Evolutionary conservation across 179 eudicot genomes (phyloP), one percentile per base, ranked within the genome.

Genomic region (Beta lomatogona): DNA sequence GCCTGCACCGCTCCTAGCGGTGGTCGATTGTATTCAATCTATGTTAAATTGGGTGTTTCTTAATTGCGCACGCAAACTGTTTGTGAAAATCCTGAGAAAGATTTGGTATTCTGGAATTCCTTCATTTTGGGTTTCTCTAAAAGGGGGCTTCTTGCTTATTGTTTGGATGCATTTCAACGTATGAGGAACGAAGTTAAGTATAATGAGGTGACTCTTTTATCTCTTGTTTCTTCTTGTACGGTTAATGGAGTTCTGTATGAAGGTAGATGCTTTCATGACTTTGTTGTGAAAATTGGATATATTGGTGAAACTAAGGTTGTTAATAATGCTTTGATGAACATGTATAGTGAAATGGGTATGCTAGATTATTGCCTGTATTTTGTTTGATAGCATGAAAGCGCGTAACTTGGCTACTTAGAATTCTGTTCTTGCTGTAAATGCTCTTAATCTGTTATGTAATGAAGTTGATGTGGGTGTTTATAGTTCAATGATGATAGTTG

Each of bases 21-120:
- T 52, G 89, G 87, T 48, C 85, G 89, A 5, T 79, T 88, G 83
- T 86, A 85, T 6, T 79, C 86, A 0, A 3, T 60, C 0, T 87
- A 88, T 45, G 45, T 46, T 0, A 79, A 44, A 36, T 28, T 88
- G 45, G 85, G 86, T 6, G 41, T 60, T 12, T 18, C 31, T 57
- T 18, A 55, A 19, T 0, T 66, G 84, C 80, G 88, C 90, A 77
- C 78, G 31, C 25, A 65, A 80, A 3, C 77, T 89, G 90, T 89
- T 89, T 45, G 91, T 57, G 88, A 86, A 84, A 82, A 86, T 76
- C 87, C 88, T 63, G 75, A 52, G 0, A 87, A 69, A 52, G 89
- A 89, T 70, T 70, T 87, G 80, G 88, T 83, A n/a, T 88, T 88
- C 21, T 89, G 92, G 90, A 88, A 87, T 70, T 82, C 89, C 16